Base-by-base conservation (phyloP, 2,329 filamentous ascomycete genomes). In the Hymenoscyphus scutula region DNA sequence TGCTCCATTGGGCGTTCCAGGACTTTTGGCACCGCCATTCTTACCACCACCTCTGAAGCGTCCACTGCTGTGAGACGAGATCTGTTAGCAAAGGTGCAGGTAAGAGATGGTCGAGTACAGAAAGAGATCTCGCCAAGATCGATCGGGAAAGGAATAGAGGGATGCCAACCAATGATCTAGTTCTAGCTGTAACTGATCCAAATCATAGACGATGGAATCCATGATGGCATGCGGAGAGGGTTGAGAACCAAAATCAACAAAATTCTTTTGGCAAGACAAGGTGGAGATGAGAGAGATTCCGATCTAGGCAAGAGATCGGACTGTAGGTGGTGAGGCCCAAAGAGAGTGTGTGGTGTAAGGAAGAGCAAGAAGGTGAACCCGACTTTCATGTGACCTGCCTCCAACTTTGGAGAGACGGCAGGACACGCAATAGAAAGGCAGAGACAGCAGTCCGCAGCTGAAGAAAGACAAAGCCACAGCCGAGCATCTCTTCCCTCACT, bases 21-120 rank as follows among this genome's bases (percentile, higher is more conserved):
- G 81, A 73, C 81, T 84, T 77, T 83, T 84, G 68, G 76, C 78
- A 66, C 81, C 76, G 65, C 80, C 76, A 74, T 80, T 85, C 70
- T 76, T 77, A 67, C 81, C 79, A 70, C 79, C 79, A 73, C 83
- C 82, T 75, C 84, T 81, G 71, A 86, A 83, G 65, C 84, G 82
- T 73, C 82, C 83, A 77, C 83, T 84, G 71, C 82, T 85, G 67
- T 63, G 68, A 65, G 53, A 67, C 37, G 53, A 59, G 45, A 67
- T 30, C 53, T 58, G 65, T 74, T 66, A 74, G 71, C 66, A 65
- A 64, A 51, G 60, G 34, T 29, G 17, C 29, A 17, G 19, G 15
- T n/a, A 51, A 11, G 34, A 32, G 27, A 58, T 48, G 7, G 19
- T 23, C 51, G 15, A 48, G 27, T 15, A 29, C 58, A 57, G 48